Base-by-base conservation (phyloP, 208 protist genomes). In the Wallacemonas sp. region DNA sequence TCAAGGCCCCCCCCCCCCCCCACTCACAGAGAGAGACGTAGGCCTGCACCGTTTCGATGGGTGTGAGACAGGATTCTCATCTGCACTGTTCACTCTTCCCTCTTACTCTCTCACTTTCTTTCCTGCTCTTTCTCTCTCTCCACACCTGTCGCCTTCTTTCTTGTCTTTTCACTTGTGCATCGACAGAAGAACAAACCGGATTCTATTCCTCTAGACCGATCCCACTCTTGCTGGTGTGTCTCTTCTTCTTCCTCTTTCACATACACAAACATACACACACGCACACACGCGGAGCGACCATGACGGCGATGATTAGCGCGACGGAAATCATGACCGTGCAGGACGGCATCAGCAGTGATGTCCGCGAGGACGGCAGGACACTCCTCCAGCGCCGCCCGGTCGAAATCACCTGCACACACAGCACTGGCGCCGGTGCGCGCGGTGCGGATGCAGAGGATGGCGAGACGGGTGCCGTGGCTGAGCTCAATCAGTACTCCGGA, bases 341-440 rank as follows among this genome's bases (percentile, higher is more conserved):
- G 49, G 86, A 91, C 38, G 81, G 86, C 21, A 70, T 95, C 24
- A 56, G 58, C 24, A 74, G 85, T 56, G 85, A 90, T 57, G 71
- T 89, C 8, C 83, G 89, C 19, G 73, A 81, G 46, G 89, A 95
- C 60, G 89, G 89, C 19, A 85, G 89, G 32, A 82, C 81, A 2
- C 82, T 92, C 38, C 74, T 92, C 63, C 89, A 93, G 80, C 89
- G 78, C 34, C 83, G 89, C 1, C 83, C 78, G 0, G 72, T 90
- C 36, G 70, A 68, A 34, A 39, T 90, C 39, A 68, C 33, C 23
- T 78, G 68, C 32, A 46, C 68, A 5, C 24, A 19, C 39, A 23
- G 32, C 27, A 29, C 26, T 14, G 24, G 36, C 14, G 29, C 43
- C 16, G 47, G 44, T 33, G 16, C 34, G 30, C 19, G 29, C 47